These are phyloP conservation scores for Oryza coarctata DNA, from an alignment of 176 grass and related monocot species.

Conservation along the genomic window DNA sequence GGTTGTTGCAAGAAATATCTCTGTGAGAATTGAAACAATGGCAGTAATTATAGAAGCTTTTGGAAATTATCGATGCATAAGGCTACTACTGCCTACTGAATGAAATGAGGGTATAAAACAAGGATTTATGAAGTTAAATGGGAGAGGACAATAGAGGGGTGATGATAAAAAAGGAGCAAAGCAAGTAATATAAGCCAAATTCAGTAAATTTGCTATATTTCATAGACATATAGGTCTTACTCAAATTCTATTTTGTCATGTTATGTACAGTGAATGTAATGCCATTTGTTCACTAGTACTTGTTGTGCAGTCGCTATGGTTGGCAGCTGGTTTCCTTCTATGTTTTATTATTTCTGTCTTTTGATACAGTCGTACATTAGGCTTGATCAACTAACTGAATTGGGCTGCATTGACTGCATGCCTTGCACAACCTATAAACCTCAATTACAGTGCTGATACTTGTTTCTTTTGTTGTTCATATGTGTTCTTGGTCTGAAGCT, in stretches of 20 bases:
- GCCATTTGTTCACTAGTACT: constrained; percentile 33
- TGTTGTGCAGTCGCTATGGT: constrained; percentile 11
- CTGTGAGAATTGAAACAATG: constrained; percentile 10
- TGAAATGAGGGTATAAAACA: constrained; percentile 25
- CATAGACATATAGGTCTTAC: neutral
- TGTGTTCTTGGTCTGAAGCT: constrained; percentile 21
- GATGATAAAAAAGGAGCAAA: constrained; percentile 12
- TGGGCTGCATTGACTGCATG: constrained; percentile 45
- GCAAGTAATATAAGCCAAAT: neutral
- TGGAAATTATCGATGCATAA: constrained; percentile 8
- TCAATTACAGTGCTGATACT: constrained; percentile 21
- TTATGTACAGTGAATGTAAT: constrained; percentile 20
- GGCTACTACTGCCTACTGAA: constrained; percentile 1
- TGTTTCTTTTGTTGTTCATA: neutral
- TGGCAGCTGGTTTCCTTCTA: constrained; percentile 26
- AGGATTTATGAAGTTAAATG: neutral
- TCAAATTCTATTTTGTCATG: constrained; percentile 21
- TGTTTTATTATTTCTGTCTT: constrained; percentile 27
- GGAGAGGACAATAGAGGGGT: neutral
- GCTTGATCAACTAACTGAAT: constrained; percentile 48
- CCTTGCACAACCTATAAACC: constrained; percentile 41
- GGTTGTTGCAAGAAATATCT: constrained; percentile 6
- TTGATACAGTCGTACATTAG: constrained; percentile 23
- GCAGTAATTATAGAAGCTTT: neutral
- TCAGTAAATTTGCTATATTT: neutral